These are phyloP conservation scores for Pontederia paniculata DNA, from an alignment of 176 grass and related monocot species.

Conservation along the genomic window DNA sequence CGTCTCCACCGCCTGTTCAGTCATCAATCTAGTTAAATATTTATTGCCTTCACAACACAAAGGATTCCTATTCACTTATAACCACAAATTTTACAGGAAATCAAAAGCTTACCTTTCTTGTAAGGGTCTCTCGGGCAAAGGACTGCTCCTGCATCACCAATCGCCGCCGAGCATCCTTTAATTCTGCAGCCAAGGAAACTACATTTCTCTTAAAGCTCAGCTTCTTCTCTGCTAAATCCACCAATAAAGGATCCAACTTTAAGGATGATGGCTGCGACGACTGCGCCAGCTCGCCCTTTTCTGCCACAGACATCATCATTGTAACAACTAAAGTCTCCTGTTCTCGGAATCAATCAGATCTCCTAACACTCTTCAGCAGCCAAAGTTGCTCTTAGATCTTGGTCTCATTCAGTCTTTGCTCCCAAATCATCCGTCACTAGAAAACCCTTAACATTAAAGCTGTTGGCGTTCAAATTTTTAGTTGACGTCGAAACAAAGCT, in stretches of 20 bases:
- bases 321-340: too few relatives aligned
- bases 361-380: too few relatives aligned
- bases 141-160: constrained; percentile 53
- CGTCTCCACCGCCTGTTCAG: constrained; percentile 39
- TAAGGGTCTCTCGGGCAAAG: constrained; percentile 39
- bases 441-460: too few relatives aligned
- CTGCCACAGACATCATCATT: constrained; percentile 28
- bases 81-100: too few relatives aligned
- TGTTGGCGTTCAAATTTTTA: too few relatives aligned
- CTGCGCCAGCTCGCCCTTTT: constrained; percentile 12
- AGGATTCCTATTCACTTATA: background rate
- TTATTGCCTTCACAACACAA: constrained; percentile 1
- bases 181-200: constrained; percentile 56
- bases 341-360: too few relatives aligned
- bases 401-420: too few relatives aligned
- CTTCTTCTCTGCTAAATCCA: constrained; percentile 80
- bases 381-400: too few relatives aligned
- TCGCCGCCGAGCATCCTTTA: constrained; percentile 53
- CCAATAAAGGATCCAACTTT: constrained; percentile 63
- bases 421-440: too few relatives aligned
- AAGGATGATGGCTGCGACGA: constrained; percentile 25
- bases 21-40: background rate
- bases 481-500: too few relatives aligned
- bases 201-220: constrained; percentile 77
- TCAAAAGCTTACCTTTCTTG: constrained; percentile 35